A percentile compares a stretch with the other conserved stretches of the same genome.
Conservation (phyloP, 495 filamentous ascomycete species). For the Echria macrotheca region DNA sequence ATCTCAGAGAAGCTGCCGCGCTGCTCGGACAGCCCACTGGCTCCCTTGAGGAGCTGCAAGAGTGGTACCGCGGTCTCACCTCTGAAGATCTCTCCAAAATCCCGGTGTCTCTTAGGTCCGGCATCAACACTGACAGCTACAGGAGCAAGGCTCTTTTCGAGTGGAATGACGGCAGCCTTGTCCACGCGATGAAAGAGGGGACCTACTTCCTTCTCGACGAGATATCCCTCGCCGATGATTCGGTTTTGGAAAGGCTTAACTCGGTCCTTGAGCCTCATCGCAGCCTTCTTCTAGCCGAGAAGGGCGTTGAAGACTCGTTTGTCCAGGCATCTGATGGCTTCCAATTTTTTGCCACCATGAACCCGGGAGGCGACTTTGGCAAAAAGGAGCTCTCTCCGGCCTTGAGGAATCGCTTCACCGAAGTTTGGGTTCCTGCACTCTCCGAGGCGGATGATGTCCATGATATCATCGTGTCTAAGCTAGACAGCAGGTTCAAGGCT, state of each 20-base stretch:
- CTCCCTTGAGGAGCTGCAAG: conserved; percentile 33
- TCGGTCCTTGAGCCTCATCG: conserved; percentile 91
- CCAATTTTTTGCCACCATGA: conserved; percentile 98
- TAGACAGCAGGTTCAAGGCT: conserved; percentile 39
- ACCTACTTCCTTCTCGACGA: conserved; percentile 93
- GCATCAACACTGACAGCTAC: conserved; percentile 54
- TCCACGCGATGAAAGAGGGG: conserved; percentile 87
- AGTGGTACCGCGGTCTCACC: conserved; percentile 33
- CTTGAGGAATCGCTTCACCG: conserved; percentile 92
- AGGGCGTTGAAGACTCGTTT: conserved; percentile 74
- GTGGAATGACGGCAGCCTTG: conserved; percentile 93
- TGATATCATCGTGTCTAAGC: conserved; percentile 76
- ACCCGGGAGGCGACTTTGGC: conserved; percentile 96
- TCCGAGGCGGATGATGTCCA: conserved; percentile 79
- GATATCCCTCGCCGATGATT: conserved; percentile 96
- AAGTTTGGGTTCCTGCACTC: conserved; percentile 91
- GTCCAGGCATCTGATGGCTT: conserved; percentile 76
- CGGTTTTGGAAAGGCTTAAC: conserved; percentile 92
- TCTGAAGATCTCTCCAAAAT: conserved; percentile 26
- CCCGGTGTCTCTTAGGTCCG: conserved; percentile 44
- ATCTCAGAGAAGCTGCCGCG: conserved; percentile 49
- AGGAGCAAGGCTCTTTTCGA: conserved; percentile 83
- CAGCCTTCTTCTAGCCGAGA: conserved; percentile 86
- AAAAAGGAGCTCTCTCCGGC: conserved; percentile 96
- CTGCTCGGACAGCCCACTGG: conserved; percentile 24